Percentiles rank a stretch among this genome's conserved stretches.
These are phyloP conservation scores for Pleurotus eryngii DNA, from an alignment of 768 basidiomycete genomes.

Conservation along the genomic window DNA sequence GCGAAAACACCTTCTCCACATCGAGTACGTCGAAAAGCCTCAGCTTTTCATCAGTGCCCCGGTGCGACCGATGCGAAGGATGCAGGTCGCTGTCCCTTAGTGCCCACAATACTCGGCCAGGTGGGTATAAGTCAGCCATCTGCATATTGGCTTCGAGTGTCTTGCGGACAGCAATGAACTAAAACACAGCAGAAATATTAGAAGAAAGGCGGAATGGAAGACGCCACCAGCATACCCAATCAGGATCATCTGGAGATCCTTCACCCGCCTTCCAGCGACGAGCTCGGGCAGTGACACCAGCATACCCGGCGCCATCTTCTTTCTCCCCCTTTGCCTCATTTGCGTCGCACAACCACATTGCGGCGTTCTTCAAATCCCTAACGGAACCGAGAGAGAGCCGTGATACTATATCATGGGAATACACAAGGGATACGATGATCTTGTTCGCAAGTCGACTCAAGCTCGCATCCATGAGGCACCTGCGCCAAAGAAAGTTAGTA, in stretches of 20 bases:
- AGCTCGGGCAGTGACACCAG: conserved; percentile 44
- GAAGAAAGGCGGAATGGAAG: neutral
- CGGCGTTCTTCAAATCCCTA: conserved; percentile 70
- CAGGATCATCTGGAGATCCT: conserved; percentile 49
- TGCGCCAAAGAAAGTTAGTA: conserved; percentile 20
- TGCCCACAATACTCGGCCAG: conserved; percentile 78
- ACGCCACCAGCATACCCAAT: conserved; percentile 38
- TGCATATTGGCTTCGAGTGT: conserved; percentile 86
- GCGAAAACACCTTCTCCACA: conserved; percentile 72
- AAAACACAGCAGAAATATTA: neutral
- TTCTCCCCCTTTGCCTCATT: conserved; percentile 40
- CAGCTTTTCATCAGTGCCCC: conserved; percentile 35
- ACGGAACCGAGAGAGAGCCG: conserved; percentile 76
- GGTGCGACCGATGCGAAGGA: conserved; percentile 44
- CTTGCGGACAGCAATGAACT: conserved; percentile 81
- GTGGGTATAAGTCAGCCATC: conserved; percentile 67
- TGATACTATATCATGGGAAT: conserved; percentile 80
- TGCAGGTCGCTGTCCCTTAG: conserved; percentile 71
- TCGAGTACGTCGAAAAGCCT: conserved; percentile 77
- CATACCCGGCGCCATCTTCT: conserved; percentile 54
- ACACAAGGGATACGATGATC: conserved; percentile 74
- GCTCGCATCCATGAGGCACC: conserved; percentile 59
- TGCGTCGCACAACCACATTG: conserved; percentile 78
- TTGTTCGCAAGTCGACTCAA: conserved; percentile 58
- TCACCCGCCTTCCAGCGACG: conserved; percentile 56